phyloP scores from a whole-genome alignment of 176 grass and related monocot species.

The Phyllostachys edulis region DNA sequence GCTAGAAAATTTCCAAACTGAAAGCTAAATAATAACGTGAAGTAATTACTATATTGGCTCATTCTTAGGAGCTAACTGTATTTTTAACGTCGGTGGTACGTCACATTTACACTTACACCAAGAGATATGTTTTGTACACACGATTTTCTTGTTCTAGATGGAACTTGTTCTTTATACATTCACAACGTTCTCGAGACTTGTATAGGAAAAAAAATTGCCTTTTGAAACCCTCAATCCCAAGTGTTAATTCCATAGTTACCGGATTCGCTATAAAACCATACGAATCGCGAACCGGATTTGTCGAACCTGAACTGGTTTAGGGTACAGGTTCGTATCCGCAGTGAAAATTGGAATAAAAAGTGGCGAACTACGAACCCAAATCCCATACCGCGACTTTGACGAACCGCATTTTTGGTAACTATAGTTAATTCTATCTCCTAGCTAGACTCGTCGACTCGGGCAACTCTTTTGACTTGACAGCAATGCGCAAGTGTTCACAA shows the following conservation, averaged over 20 bases:
- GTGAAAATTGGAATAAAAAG: too few species aligned
- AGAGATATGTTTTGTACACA: neutral
- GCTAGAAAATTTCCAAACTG: neutral
- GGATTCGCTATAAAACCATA: too few species aligned
- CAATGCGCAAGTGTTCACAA: conserved; percentile 21
- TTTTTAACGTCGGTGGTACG: neutral
- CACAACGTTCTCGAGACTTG: neutral
- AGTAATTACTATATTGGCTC: neutral
- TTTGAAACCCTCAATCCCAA: conserved; percentile 19
- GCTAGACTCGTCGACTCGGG: neutral
- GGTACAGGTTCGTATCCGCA: too few species aligned
- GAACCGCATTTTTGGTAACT: too few species aligned
- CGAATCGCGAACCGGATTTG: too few species aligned
- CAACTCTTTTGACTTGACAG: conserved; percentile 20
- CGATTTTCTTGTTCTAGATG: neutral
- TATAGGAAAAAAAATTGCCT: neutral
- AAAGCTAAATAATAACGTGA: neutral
- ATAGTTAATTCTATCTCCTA: neutral
- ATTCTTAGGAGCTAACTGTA: neutral
- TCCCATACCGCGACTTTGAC: too few species aligned
- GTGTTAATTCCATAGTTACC: neutral
- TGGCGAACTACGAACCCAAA: too few species aligned
- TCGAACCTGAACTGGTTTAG: too few species aligned
- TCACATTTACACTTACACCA: neutral
- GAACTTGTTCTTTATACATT: neutral